Evolutionary conservation across 1,139 yeast species (phyloP).

Genomic region (Candida frijolesensis): DNA sequence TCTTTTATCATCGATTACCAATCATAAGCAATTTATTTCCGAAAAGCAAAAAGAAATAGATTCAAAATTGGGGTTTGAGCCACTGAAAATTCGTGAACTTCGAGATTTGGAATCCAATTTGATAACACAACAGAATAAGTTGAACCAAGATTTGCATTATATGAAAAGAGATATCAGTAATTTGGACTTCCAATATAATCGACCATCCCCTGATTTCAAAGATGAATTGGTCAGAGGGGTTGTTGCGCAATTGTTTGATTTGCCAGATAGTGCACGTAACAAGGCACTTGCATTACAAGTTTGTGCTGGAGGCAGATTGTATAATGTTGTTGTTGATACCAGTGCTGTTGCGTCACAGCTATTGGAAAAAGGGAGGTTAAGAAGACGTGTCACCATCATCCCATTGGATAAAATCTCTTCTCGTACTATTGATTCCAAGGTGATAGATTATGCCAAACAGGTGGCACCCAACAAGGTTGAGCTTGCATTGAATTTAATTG

Average conservation of each 20-base stretch:
- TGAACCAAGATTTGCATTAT: constrained; percentile 55
- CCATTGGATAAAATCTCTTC: constrained; percentile 87
- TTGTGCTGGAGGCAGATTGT: constrained; percentile 91
- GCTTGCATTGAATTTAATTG: constrained; percentile 77
- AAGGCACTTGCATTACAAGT: constrained; percentile 87
- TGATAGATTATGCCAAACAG: constrained; percentile 61
- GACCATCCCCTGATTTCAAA: constrained; percentile 65
- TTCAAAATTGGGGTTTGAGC: constrained; percentile 59
- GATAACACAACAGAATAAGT: constrained; percentile 28
- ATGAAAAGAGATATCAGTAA: constrained; percentile 65
- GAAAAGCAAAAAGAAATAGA: constrained; percentile 47
- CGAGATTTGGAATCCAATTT: constrained; percentile 43
- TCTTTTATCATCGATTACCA: constrained; percentile 45
- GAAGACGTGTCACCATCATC: constrained; percentile 85
- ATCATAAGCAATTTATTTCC: constrained; percentile 40
- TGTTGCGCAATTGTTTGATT: constrained; percentile 79
- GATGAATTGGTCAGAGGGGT: constrained; percentile 75
- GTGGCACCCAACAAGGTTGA: constrained; percentile 85
- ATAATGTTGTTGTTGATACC: constrained; percentile 88
- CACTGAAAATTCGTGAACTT: constrained; percentile 46
- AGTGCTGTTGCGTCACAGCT: constrained; percentile 83
- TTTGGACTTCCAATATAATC: constrained; percentile 73
- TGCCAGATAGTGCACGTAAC: constrained; percentile 58
- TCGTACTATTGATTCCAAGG: constrained; percentile 43
- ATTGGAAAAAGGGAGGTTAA: constrained; percentile 74